These are phyloP conservation scores for Casuarina cunninghamiana DNA, from an alignment of 306 rosid species.

Conservation along the genomic window DNA sequence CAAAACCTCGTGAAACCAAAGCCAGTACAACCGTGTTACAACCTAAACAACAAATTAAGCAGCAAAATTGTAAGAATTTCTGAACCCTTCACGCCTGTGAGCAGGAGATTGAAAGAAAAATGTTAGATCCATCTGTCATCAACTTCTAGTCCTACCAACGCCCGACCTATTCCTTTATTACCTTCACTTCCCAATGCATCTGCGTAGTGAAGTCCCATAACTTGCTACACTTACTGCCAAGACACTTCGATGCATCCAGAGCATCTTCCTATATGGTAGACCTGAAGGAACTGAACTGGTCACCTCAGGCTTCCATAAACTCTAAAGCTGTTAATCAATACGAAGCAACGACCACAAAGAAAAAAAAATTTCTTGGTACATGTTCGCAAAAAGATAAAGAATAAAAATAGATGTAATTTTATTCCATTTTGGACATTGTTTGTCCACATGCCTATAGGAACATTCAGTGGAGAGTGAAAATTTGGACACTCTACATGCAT, in stretches of 20 bases:
- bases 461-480: too few species aligned
- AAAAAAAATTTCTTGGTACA: neutral
- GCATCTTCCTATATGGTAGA: neutral
- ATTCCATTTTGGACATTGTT: too few species aligned
- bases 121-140: conserved; percentile 12
- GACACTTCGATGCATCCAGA: neutral
- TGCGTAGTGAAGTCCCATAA: conserved; percentile 29
- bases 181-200: conserved; percentile 38
- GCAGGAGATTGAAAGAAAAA: neutral
- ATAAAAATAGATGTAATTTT: too few species aligned
- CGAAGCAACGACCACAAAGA: neutral
- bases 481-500: too few species aligned
- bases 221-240: conserved; percentile 17
- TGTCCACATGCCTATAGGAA: too few species aligned
- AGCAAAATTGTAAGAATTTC: neutral
- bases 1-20: too few species aligned
- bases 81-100: neutral
- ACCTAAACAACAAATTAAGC: neutral
- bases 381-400: too few species aligned
- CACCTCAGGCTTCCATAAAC: neutral
- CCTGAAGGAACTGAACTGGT: neutral
- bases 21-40: too few species aligned
- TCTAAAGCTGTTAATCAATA: neutral
- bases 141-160: conserved; percentile 27
- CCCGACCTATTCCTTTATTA: conserved; percentile 39